Percentiles rank a stretch among this genome's conserved stretches.
Evolutionary conservation across 2,329 filamentous ascomycete species (phyloP).

Genomic region (Didymella glomerata): DNA sequence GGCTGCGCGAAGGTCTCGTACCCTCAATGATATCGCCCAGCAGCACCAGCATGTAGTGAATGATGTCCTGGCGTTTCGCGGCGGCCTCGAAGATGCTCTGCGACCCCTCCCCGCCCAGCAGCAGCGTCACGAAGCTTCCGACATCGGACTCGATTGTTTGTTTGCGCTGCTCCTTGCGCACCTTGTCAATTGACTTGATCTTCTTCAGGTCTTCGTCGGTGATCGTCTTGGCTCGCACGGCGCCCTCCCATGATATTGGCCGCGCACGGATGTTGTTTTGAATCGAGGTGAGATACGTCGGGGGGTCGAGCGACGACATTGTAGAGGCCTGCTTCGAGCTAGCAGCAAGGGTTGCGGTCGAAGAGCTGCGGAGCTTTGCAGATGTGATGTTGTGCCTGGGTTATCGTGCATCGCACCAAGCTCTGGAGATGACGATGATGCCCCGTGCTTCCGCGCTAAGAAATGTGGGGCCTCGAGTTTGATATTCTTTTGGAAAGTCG

Average conservation of each 20-base stretch:
- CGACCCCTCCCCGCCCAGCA: constrained; percentile 73
- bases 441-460: constrained; percentile 3
- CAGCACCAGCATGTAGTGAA: constrained; percentile 94
- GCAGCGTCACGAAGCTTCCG: constrained; percentile 79
- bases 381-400: constrained; percentile 41
- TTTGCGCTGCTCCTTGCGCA: constrained; percentile 87
- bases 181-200: constrained; percentile 96
- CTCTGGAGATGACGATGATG: constrained; percentile 31
- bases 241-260: constrained; percentile 97
- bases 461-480: constrained; percentile 3
- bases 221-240: constrained; percentile 90
- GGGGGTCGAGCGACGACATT: constrained; percentile 93
- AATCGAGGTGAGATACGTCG: constrained; percentile 84
- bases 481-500: not conserved
- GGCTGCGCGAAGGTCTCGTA: constrained; percentile 52
- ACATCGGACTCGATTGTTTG: constrained; percentile 82
- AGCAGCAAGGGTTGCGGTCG: constrained; percentile 12
- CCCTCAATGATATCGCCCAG: constrained; percentile 86
- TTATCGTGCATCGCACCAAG: constrained; percentile 42
- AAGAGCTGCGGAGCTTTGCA: constrained; percentile 26
- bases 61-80: constrained; percentile 84
- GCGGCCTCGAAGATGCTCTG: constrained; percentile 82
- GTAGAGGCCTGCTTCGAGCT: constrained; percentile 22
- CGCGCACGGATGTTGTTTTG: constrained; percentile 97
- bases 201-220: constrained; percentile 93